Percentiles rank a stretch among this genome's conserved stretches.
Conservation (phyloP, 805 yeast species). For the Cyberlindnera meyerae region DNA sequence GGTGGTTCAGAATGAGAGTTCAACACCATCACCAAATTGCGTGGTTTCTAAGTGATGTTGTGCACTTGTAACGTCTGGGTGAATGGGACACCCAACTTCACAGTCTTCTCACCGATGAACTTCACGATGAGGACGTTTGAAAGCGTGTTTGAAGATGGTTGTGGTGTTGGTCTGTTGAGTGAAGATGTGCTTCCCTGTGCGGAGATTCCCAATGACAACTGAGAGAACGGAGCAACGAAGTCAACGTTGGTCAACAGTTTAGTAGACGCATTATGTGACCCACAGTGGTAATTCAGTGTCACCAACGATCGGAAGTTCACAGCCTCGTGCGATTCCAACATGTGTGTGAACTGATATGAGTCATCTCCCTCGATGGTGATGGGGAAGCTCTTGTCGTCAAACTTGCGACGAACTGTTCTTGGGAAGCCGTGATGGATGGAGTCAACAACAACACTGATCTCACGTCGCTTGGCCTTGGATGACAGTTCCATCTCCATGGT, state of each 20-base stretch:
- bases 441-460: conserved; percentile 14
- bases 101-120: conserved; percentile 57
- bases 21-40: conserved; percentile 47
- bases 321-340: conserved; percentile 19
- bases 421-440: conserved; percentile 18
- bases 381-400: conserved; percentile 24
- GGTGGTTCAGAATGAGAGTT: conserved; percentile 15
- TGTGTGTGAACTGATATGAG: conserved; percentile 25
- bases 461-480: conserved; percentile 31
- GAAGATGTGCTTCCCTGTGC: too few species aligned
- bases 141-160: too few species aligned
- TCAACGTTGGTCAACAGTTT: conserved; percentile 18
- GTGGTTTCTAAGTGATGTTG: conserved; percentile 47
- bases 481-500: conserved; percentile 45
- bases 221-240: conserved; percentile 7
- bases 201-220: too few species aligned
- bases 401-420: conserved; percentile 20
- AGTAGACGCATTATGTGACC: conserved; percentile 18
- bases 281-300: conserved; percentile 28
- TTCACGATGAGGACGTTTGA: conserved; percentile 41
- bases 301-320: conserved; percentile 20
- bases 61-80: conserved; percentile 64
- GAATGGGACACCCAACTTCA: conserved; percentile 54
- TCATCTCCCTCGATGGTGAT: conserved; percentile 24
- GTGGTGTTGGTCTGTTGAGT: too few species aligned